phyloP scores from a whole-genome alignment of 108 stramenopile species.

The Cyclostephanos tholiformis region DNA sequence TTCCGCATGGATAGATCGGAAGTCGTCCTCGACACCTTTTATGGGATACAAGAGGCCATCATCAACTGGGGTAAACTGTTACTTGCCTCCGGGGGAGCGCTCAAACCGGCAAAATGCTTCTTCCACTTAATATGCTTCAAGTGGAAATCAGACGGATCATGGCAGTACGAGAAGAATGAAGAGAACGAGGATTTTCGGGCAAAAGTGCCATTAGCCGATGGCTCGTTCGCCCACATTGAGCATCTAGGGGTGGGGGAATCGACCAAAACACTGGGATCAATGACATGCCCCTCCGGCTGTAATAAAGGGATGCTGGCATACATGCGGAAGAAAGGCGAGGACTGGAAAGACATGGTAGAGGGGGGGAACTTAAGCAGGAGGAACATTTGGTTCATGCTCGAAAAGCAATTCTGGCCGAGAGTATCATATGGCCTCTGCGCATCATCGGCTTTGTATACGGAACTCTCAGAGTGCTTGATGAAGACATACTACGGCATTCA shows the following conservation, averaged over 20 bases:
- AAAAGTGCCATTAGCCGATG: conserved; percentile 20
- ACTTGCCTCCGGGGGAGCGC: conserved; percentile 18
- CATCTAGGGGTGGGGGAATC: conserved; percentile 10
- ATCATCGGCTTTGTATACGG: background rate
- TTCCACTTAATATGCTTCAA: conserved; percentile 20
- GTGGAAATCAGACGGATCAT: conserved; percentile 2
- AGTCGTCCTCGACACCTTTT: background rate
- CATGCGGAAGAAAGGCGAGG: conserved; percentile 14
- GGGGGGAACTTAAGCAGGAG: background rate
- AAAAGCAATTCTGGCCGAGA: conserved; percentile 6
- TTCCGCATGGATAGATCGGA: background rate
- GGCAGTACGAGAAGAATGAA: conserved; percentile 17
- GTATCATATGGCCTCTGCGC: background rate
- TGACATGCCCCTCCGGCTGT: too few species aligned
- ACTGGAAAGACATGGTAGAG: conserved; percentile 12
- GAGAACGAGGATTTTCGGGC: conserved; percentile 7
- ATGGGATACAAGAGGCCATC: background rate
- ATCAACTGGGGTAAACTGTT: conserved; percentile 18
- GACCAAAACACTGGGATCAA: conserved; percentile 11
- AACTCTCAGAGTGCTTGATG: background rate
- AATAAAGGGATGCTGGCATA: background rate
- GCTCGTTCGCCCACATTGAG: conserved; percentile 7
- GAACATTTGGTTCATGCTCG: conserved; percentile 3
- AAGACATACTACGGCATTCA: background rate
- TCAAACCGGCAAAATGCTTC: conserved; percentile 14